Evolutionary conservation across 2,329 filamentous ascomycete genomes (phyloP).

Genomic region (Oidium heveae): DNA sequence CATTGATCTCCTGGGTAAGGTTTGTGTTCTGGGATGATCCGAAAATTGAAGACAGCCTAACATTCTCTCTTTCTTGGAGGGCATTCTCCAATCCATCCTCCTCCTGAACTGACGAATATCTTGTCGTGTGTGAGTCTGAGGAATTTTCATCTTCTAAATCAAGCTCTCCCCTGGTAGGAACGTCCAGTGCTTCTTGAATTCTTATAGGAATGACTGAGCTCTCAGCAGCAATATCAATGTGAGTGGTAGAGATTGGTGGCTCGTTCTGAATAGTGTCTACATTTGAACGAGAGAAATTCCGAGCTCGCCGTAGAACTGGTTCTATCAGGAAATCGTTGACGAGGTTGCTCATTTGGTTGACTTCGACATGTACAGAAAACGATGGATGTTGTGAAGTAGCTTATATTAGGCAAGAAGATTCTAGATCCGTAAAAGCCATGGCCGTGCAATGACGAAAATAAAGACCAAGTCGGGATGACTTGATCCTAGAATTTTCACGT

Average conservation of each 20-base stretch:
- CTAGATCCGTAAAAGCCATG: no score
- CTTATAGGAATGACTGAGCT: constrained; percentile 8
- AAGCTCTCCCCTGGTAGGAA: background rate
- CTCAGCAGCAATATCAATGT: constrained; percentile 8
- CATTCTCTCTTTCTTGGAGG: no score
- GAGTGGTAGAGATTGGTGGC: constrained; percentile 2
- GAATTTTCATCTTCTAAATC: background rate
- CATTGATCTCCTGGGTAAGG: background rate
- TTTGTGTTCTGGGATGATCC: background rate
- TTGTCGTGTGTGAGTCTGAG: background rate
- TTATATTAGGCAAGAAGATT: no score
- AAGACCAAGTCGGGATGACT: no score
- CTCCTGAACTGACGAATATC: background rate
- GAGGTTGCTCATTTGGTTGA: constrained; percentile 29
- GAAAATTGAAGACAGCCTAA: background rate
- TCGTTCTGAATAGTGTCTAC: constrained; percentile 10
- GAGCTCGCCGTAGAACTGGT: constrained; percentile 36
- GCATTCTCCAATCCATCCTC: background rate
- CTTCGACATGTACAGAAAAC: constrained; percentile 1
- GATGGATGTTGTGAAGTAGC: no score
- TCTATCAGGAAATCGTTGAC: constrained; percentile 41
- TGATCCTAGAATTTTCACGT: no score
- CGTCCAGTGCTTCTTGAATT: background rate
- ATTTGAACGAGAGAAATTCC: constrained; percentile 27
- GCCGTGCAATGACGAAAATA: no score